Evolutionary conservation across 78 protist genomes (phyloP).

Genomic region (Cavenderia fasciculata): DNA sequence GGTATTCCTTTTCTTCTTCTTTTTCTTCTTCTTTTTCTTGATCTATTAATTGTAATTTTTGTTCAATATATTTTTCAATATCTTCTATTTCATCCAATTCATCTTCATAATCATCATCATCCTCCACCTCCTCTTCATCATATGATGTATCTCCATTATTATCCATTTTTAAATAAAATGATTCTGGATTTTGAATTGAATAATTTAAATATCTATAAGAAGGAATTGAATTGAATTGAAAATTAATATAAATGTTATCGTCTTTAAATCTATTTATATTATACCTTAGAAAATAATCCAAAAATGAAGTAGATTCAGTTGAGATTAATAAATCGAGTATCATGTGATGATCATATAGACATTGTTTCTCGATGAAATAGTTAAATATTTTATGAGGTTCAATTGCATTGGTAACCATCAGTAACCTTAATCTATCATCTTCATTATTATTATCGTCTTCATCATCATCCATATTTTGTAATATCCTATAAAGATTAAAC

Average conservation of each 20-base stretch:
- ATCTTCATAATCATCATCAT: too few relatives aligned
- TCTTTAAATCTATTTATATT: not conserved
- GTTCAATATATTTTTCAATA: too few relatives aligned
- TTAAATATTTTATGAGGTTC: conserved; percentile 20
- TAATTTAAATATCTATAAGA: conserved; percentile 1
- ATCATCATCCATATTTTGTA: not conserved
- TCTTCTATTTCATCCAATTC: too few relatives aligned
- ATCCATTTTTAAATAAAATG: not conserved
- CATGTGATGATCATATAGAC: conserved; percentile 25
- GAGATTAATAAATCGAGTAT: conserved; percentile 35
- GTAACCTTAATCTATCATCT: not conserved
- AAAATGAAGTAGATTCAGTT: conserved; percentile 36
- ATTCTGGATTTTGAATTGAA: not conserved
- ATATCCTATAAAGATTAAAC: not conserved
- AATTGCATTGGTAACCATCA: not conserved
- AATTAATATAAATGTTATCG: not conserved
- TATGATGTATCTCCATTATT: too few relatives aligned
- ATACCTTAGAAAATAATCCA: conserved; percentile 26
- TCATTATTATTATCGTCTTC: not conserved
- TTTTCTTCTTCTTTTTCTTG: too few relatives aligned
- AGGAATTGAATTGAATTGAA: not conserved
- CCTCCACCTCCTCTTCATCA: too few relatives aligned
- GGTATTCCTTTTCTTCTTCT: too few relatives aligned
- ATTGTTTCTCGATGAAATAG: conserved; percentile 18
- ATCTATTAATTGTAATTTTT: too few relatives aligned